Evolutionary conservation across 2,329 filamentous ascomycete species (phyloP).

Genomic region (Mycosphaerella sp.): DNA sequence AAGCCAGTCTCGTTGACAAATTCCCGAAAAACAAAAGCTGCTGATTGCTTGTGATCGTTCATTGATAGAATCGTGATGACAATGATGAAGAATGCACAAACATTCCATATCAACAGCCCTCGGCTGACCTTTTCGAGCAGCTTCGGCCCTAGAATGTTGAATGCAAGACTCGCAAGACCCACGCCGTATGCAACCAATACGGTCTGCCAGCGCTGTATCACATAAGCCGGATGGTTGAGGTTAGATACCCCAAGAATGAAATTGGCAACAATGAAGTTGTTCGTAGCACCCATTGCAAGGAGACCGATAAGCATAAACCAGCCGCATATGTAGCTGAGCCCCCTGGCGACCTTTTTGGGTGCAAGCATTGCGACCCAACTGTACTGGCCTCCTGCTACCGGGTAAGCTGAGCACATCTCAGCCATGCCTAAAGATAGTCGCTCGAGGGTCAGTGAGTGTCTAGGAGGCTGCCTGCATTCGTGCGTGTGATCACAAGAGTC

Average conservation of each 20-base stretch:
- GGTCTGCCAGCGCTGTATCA: constrained; percentile 52
- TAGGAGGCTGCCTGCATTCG: no score
- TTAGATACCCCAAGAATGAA: constrained; percentile 52
- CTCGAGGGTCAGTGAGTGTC: no score
- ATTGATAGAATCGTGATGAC: constrained; percentile 49
- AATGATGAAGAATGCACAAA: constrained; percentile 48
- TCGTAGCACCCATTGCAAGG: constrained; percentile 33
- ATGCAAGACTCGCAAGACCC: constrained; percentile 39
- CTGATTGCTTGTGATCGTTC: constrained; percentile 44
- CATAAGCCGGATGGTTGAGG: constrained; percentile 47
- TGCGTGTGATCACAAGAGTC: no score
- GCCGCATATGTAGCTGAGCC: constrained; percentile 35
- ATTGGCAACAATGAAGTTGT: constrained; percentile 44
- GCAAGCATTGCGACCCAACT: constrained; percentile 54
- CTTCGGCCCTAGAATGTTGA: constrained; percentile 48
- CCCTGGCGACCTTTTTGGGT: constrained; percentile 37
- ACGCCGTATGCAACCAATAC: constrained; percentile 50
- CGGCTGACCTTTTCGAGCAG: constrained; percentile 49
- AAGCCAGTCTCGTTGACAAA: constrained; percentile 53
- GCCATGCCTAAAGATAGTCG: constrained; percentile 36
- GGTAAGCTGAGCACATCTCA: constrained; percentile 53
- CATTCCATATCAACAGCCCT: constrained; percentile 49
- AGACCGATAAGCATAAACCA: constrained; percentile 29
- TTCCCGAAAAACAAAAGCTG: constrained; percentile 48
- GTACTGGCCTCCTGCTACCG: constrained; percentile 53